Conservation (phyloP, 179 eudicot genomes). For the Beta macrorhiza region DNA sequence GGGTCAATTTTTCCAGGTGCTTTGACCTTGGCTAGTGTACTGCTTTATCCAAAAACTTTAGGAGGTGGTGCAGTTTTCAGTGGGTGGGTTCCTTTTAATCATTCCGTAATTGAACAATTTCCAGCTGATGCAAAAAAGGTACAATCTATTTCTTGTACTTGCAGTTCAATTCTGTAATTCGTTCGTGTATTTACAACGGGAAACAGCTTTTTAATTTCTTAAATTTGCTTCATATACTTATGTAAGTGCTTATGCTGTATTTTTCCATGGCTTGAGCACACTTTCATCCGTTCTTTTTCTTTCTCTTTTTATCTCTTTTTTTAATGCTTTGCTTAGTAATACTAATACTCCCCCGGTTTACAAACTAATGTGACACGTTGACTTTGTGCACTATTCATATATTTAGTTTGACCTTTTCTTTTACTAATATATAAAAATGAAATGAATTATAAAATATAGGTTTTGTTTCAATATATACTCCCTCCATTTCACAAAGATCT, state of each 20-base stretch:
- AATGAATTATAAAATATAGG: no score
- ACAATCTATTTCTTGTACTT: conserved; percentile 9
- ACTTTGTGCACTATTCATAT: no score
- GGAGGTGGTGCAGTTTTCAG: conserved; percentile 98
- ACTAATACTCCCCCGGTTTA: no score
- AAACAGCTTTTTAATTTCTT: not conserved
- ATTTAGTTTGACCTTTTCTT: no score
- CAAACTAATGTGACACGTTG: no score
- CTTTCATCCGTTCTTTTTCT: not conserved
- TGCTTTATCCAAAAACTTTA: conserved; percentile 81
- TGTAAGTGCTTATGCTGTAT: not conserved
- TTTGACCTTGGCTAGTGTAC: conserved; percentile 90
- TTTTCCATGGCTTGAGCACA: not conserved
- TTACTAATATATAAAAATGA: no score
- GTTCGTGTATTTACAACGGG: not conserved
- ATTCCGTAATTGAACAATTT: conserved; percentile 55
- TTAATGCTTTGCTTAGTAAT: not conserved
- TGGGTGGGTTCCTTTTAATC: conserved; percentile 94
- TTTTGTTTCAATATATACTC: no score
- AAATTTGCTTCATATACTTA: not conserved
- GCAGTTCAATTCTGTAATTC: not conserved
- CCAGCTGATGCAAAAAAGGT: conserved; percentile 87
- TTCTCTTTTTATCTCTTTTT: not conserved
- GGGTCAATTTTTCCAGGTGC: conserved; percentile 61
- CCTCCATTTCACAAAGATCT: no score